Percentiles rank a stretch among this genome's conserved stretches.
Evolutionary conservation across 2,329 filamentous ascomycete species (phyloP).

Genomic region (Pyrenophora teres): DNA sequence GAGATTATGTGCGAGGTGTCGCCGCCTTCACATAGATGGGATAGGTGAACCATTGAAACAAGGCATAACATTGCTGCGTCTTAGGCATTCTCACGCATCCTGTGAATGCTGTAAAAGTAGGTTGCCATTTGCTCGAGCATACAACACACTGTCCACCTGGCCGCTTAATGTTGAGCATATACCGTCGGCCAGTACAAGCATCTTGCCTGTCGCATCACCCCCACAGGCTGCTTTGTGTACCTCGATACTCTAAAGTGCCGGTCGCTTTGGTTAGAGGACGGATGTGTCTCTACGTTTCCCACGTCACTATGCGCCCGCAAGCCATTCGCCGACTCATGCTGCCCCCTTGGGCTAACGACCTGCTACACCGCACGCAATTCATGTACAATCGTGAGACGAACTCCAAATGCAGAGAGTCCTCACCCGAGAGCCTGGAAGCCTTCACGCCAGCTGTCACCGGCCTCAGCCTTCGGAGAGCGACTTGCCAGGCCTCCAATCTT

Average conservation of each 20-base stretch:
- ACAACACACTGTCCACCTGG: not conserved
- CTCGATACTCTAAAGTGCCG: too few species aligned
- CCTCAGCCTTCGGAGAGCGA: conserved; percentile 31
- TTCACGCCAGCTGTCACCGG: not conserved
- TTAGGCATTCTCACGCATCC: not conserved
- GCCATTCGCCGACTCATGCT: too few species aligned
- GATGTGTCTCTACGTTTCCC: too few species aligned
- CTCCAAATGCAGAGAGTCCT: not conserved
- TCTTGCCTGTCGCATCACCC: not conserved
- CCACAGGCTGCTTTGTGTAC: conserved; percentile 1
- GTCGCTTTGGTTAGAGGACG: too few species aligned
- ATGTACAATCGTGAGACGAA: not conserved
- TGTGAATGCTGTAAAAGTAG: not conserved
- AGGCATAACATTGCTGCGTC: conserved; percentile 4
- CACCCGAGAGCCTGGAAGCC: not conserved
- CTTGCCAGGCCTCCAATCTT: conserved; percentile 48
- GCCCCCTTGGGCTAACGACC: too few species aligned
- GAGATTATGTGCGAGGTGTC: conserved; percentile 30
- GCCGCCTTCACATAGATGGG: conserved; percentile 7
- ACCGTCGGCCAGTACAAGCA: conserved; percentile 3
- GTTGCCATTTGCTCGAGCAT: not conserved
- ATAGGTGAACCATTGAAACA: conserved; percentile 5
- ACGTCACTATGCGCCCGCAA: too few species aligned
- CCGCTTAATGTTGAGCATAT: not conserved
- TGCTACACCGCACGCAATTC: too few species aligned